Base-by-base conservation (phyloP, 345 rosid species). In the Ceriops zippeliana region DNA sequence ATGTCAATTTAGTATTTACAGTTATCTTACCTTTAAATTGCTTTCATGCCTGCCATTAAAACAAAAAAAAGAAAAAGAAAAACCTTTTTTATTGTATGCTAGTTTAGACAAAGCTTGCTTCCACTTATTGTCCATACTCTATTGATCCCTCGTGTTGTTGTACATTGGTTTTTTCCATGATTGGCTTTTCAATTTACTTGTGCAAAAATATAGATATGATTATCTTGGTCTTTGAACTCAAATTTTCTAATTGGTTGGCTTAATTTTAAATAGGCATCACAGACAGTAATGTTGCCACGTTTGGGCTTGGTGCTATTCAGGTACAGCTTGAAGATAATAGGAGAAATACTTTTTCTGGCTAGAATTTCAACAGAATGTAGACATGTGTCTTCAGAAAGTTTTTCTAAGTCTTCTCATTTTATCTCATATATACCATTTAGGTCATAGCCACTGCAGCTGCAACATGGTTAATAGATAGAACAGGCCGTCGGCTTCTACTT, bases 401-500 rank as follows among this genome's bases (percentile, higher is more conserved):
- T 37, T 16, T 35, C 28, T 7, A 62, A 49, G 37, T 56, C 28
- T 56, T 21, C 24, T 27, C 28, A 56, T 7, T 21, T 56, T 24
- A 5, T 56, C 28, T 28, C 30, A 19, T 51, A 21, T 53, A 31
- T 63, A 64, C n/a, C 28, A 7, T 68, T 61, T 74, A 93, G 98
- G 98, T 95, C 21, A 68, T 88, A 58, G 96, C 96, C 9, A 95
- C 99, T 68, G 98, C 70, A 66, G 79, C 90, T 30, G 63, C 91
- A n/a, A 90, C 96, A 35, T 95, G 97, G 97, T 84, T 95, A 76
- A 80, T 74, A 62, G 99, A 95, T 83, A 88, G 73, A 77, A 61
- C 96, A 61, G 99, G 99, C 35, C 96, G 99, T 34, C 83, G 98
- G 62, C 62, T 91, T 79, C 83, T 95, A 10, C 99, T 95, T 62